Base-by-base conservation (phyloP, 2,329 filamentous ascomycete genomes). In the Capronia coronata region DNA sequence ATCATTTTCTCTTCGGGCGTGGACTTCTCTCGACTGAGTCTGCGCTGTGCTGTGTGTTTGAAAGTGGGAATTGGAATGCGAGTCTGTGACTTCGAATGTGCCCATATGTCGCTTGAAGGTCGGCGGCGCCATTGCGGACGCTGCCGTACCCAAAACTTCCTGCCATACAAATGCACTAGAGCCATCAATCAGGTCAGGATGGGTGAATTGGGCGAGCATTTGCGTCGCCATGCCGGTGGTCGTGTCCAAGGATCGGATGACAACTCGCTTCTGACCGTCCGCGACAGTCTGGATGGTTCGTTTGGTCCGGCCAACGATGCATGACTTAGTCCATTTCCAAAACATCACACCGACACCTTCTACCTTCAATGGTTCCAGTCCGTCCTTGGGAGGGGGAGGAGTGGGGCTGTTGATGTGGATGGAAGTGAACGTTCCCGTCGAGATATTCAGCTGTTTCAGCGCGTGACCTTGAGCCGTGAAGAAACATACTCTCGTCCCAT, bases 381-480 rank as follows among this genome's bases (percentile, higher is more conserved):
- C 27, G 23, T n/a, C 25, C 8, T 27, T 27, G n/a, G n/a, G n/a
- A n/a, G n/a, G n/a, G n/a, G n/a, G n/a, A n/a, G n/a, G n/a, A n/a
- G n/a, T n/a, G n/a, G n/a, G n/a, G n/a, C n/a, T n/a, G n/a, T n/a
- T n/a, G n/a, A n/a, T n/a, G n/a, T n/a, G n/a, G n/a, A n/a, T n/a
- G n/a, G n/a, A n/a, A n/a, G n/a, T n/a, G 30, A 54, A 51, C 21
- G 23, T 44, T 3, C 39, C 27, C 9, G 48, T 35, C 14, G 43
- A 32, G 37, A 60, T 54, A 27, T 57, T 49, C n/a, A 57, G 43
- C 18, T 57, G 54, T 25, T 41, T 57, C 35, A 60, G 46, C 13
- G 48, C 25, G 29, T 60, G 58, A 11, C 58, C 58, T 19, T 57
- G 45, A 4, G 51, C 54, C 10, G 58, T 56, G 47, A 54, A 54